Evolutionary conservation across 192 early-diverging fungal species (phyloP).

Genomic region (Thamnidium elegans): DNA sequence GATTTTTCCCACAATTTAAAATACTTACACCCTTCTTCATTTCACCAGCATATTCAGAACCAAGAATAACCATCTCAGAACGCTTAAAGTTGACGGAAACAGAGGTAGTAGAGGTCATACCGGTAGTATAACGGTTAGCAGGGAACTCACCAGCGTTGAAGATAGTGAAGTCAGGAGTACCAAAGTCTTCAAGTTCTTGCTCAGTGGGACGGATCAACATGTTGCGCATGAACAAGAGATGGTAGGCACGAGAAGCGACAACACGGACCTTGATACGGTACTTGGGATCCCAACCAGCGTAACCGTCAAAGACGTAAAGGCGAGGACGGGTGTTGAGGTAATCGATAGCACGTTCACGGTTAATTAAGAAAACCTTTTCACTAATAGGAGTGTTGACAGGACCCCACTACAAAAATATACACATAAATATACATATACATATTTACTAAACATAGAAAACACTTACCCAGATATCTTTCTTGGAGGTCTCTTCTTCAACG

Average conservation of each 20-base stretch:
- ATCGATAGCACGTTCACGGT: constrained; percentile 89
- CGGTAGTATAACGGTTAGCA: constrained; percentile 86
- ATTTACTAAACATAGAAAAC: too few relatives aligned
- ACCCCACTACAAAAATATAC: constrained; percentile 59
- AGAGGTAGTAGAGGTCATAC: constrained; percentile 90
- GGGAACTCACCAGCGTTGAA: constrained; percentile 91
- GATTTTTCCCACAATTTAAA: constrained; percentile 87
- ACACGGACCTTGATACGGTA: constrained; percentile 95
- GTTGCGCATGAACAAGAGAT: constrained; percentile 95
- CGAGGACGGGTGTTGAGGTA: constrained; percentile 91
- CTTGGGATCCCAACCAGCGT: constrained; percentile 94
- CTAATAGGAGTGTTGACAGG: constrained; percentile 91
- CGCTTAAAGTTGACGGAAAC: constrained; percentile 90
- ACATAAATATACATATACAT: too few relatives aligned
- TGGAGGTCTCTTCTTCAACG: constrained; percentile 80
- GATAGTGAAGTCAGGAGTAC: constrained; percentile 93
- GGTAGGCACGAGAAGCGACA: constrained; percentile 90
- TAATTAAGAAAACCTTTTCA: constrained; percentile 77
- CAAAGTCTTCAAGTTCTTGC: constrained; percentile 84
- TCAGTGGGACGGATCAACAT: constrained; percentile 93
- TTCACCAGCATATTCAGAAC: constrained; percentile 73
- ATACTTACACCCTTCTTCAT: constrained; percentile 45
- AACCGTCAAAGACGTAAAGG: constrained; percentile 94
- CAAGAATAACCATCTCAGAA: constrained; percentile 94
- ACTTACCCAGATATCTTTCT: constrained; percentile 76